phyloP scores from a whole-genome alignment of 1,284 basidiomycete species.

The Cyathus pygmaeus region DNA sequence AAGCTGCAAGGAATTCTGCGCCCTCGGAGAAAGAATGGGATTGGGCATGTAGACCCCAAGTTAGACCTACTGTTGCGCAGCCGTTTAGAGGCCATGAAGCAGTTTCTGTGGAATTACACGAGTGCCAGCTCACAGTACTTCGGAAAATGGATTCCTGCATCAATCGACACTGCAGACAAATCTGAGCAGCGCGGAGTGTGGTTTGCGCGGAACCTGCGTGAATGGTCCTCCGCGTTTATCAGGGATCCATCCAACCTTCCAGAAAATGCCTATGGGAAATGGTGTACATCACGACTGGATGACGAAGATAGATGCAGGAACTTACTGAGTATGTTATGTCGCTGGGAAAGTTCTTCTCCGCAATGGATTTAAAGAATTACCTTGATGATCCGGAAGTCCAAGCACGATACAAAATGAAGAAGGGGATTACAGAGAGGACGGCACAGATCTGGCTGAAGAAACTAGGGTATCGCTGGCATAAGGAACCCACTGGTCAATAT shows the following conservation, averaged over 20 bases:
- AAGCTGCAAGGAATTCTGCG: not conserved
- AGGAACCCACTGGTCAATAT: conserved; percentile 33
- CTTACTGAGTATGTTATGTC: conserved; percentile 40
- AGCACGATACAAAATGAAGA: not conserved
- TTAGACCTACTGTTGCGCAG: not conserved
- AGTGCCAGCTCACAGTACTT: not conserved
- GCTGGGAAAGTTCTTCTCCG: conserved; percentile 37
- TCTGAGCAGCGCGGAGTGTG: not conserved
- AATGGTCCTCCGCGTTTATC: conserved; percentile 14
- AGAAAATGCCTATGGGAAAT: conserved; percentile 40
- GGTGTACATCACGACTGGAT: conserved; percentile 36
- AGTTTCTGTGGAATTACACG: not conserved
- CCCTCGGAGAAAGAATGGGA: not conserved
- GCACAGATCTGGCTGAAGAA: conserved; percentile 30
- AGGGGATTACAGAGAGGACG: conserved; percentile 26
- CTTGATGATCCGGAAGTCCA: conserved; percentile 7
- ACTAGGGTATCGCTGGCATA: conserved; percentile 26
- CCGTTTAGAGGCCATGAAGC: not conserved
- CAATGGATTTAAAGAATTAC: conserved; percentile 32
- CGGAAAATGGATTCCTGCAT: not conserved
- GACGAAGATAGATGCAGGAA: conserved; percentile 37
- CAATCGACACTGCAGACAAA: not conserved
- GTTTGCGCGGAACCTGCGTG: not conserved
- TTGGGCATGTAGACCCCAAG: not conserved
- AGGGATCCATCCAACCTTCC: conserved; percentile 29